Evolutionary conservation across 2,329 filamentous ascomycete species (phyloP).

Genomic region (Colletotrichum sp.): DNA sequence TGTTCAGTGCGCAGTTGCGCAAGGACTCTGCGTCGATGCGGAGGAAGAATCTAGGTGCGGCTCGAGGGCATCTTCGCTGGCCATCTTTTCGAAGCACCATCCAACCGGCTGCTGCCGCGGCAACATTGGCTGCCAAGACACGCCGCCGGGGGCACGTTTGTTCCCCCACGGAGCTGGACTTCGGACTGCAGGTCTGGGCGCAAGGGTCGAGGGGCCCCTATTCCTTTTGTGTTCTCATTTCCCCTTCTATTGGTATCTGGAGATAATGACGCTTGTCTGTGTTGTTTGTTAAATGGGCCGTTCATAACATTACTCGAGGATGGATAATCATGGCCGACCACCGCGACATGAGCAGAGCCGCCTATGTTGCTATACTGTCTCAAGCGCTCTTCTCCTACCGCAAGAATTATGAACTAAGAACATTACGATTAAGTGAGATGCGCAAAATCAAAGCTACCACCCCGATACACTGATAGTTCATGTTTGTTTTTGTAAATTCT

Average conservation of each 20-base stretch:
- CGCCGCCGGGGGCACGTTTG: background rate
- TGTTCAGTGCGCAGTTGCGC: background rate
- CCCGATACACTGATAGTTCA: background rate
- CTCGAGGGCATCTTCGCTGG: background rate
- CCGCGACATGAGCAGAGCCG: background rate
- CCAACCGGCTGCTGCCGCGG: background rate
- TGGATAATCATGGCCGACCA: fast-evolving
- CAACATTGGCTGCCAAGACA: background rate
- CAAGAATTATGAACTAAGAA: fast-evolving
- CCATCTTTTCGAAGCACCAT: background rate
- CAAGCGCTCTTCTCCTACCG: too few relatives aligned
- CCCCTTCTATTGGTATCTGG: background rate
- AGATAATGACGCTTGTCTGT: background rate
- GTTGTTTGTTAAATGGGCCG: background rate
- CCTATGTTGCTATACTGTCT: background rate
- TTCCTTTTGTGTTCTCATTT: background rate
- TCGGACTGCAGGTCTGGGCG: background rate
- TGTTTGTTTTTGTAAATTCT: fast-evolving
- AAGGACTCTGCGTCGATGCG: background rate
- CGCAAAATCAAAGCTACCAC: fast-evolving
- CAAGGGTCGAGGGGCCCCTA: background rate
- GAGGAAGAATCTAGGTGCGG: background rate
- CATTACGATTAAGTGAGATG: fast-evolving
- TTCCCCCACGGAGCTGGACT: background rate
- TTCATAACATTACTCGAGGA: background rate